Percentiles rank a stretch among this genome's conserved stretches.
Evolutionary conservation across 2,329 filamentous ascomycete species (phyloP).

Genomic region (Penicillium sclerotigenum): DNA sequence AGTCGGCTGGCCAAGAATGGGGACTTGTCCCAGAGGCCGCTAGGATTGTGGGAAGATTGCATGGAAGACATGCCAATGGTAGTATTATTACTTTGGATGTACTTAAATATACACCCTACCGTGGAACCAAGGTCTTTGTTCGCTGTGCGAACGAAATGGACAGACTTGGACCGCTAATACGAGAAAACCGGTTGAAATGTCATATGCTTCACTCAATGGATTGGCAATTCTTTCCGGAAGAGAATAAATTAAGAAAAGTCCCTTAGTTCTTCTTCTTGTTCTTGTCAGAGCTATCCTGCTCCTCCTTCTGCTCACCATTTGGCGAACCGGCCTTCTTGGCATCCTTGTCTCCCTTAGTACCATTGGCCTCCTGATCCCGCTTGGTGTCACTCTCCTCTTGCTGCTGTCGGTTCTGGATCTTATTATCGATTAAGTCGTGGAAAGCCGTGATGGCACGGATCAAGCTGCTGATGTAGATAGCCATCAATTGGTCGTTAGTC

Average conservation of each 20-base stretch:
- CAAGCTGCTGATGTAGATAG: slow-evolving; percentile 93
- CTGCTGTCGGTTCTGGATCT: slow-evolving; percentile 97
- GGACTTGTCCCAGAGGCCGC: background rate
- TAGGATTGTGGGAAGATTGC: background rate
- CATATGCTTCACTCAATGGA: slow-evolving; percentile 28
- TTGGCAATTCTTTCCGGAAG: slow-evolving; percentile 3
- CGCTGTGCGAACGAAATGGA: background rate
- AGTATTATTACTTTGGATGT: background rate
- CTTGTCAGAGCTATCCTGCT: slow-evolving; percentile 56
- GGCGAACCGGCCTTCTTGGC: slow-evolving; percentile 48
- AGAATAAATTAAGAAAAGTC: slow-evolving; percentile 4
- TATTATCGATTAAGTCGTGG: slow-evolving; percentile 99
- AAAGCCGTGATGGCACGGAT: slow-evolving; percentile 98
- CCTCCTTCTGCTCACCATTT: slow-evolving; percentile 56
- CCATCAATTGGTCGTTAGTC: slow-evolving; percentile 98
- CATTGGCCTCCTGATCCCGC: slow-evolving; percentile 63
- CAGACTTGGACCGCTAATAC: background rate
- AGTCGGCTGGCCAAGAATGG: background rate
- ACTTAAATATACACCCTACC: background rate
- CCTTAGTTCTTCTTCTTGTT: slow-evolving; percentile 53
- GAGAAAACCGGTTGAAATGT: slow-evolving; percentile 7
- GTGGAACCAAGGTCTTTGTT: background rate
- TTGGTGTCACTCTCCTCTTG: slow-evolving; percentile 89
- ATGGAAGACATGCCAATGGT: background rate
- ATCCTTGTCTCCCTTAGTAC: slow-evolving; percentile 65